phyloP scores from a whole-genome alignment of 169 alveolate genomes.

The Plasmodium reichenowi region DNA sequence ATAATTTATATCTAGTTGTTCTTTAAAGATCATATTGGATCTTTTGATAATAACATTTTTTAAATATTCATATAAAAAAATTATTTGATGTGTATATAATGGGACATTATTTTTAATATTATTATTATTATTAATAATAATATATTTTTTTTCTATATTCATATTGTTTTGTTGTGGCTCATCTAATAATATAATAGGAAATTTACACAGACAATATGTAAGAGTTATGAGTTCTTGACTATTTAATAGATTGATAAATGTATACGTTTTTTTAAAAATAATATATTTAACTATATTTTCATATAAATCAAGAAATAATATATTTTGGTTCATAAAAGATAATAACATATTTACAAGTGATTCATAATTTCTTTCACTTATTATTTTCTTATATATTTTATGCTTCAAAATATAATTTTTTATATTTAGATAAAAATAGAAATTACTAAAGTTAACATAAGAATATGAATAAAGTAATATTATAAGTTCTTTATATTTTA shows the following conservation, averaged over 20 bases:
- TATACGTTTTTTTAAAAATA: neutral
- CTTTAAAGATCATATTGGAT: neutral
- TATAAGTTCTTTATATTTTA: conserved; percentile 39
- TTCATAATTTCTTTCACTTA: conserved; percentile 26
- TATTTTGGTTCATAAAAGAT: conserved; percentile 64
- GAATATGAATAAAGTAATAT: conserved; percentile 63
- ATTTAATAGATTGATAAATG: conserved; percentile 20
- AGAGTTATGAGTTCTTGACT: conserved; percentile 53
- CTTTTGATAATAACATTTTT: conserved; percentile 67
- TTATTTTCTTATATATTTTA: conserved; percentile 20
- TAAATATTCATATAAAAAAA: conserved; percentile 62
- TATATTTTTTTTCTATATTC: neutral
- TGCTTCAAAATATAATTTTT: conserved; percentile 50
- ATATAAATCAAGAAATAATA: conserved; percentile 51
- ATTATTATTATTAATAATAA: neutral
- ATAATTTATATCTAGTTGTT: too few species aligned
- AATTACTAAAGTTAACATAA: conserved; percentile 32
- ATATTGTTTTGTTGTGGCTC: neutral
- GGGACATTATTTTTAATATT: conserved; percentile 13
- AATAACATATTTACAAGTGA: conserved; percentile 57
- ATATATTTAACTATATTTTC: conserved; percentile 41
- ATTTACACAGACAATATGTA: conserved; percentile 60
- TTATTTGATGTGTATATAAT: too few species aligned
- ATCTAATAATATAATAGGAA: conserved; percentile 22
- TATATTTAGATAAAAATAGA: conserved; percentile 54